Evolutionary conservation across 257 asterid species (phyloP).

Genomic region (Avicennia marina): DNA sequence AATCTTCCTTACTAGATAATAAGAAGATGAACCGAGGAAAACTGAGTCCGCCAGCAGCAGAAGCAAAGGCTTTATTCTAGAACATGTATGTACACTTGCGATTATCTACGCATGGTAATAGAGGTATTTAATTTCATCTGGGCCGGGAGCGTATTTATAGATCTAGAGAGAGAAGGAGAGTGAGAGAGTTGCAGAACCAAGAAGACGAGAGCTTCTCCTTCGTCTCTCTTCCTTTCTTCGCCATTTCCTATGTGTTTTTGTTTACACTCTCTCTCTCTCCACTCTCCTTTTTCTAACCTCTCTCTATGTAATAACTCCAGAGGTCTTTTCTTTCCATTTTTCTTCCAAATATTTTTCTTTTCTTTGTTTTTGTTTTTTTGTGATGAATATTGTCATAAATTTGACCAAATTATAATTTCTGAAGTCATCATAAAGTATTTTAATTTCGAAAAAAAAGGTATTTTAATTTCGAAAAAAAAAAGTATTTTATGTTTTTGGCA

Average conservation of each 20-base stretch:
- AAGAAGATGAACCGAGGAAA: constrained; percentile 16
- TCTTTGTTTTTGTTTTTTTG: no score
- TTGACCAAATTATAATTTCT: constrained; percentile 14
- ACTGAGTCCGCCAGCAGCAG: constrained; percentile 20
- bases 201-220: constrained; percentile 32
- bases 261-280: constrained; percentile 23
- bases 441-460: background rate
- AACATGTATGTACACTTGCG: constrained; percentile 7
- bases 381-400: constrained; percentile 6
- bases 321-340: background rate
- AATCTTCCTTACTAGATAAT: constrained; percentile 27
- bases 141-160: constrained; percentile 33
- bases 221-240: constrained; percentile 43
- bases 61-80: constrained; percentile 30
- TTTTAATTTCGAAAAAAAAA: no score
- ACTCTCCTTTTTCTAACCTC: background rate
- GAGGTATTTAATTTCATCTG: constrained; percentile 4
- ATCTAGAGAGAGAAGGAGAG: constrained; percentile 57
- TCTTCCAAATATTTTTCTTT: no score
- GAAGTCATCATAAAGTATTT: constrained; percentile 9
- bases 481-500: background rate
- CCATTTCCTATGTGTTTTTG: constrained; percentile 69
- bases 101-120: background rate
- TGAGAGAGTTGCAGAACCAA: constrained; percentile 24
- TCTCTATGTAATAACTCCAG: constrained; percentile 20